Base-by-base conservation (phyloP, 2,329 filamentous ascomycete species). In the Trichoderma brevicompactum region DNA sequence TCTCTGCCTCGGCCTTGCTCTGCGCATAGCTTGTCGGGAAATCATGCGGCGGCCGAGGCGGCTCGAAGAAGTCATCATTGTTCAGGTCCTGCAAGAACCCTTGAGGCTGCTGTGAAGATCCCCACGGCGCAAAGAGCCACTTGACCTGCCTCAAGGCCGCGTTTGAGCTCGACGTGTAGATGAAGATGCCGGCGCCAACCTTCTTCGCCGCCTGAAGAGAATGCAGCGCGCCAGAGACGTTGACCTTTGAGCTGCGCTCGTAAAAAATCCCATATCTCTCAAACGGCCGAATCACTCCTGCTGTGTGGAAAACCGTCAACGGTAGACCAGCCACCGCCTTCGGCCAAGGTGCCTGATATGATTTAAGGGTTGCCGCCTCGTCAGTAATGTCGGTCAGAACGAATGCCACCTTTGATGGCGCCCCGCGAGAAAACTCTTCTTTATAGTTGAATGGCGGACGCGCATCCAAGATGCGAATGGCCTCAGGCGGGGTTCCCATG, bases 291-390 rank as follows among this genome's bases (percentile, higher is more conserved):
- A 87, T 86, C 5, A 80, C 77, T 1, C 84, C 85, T 2, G 84
- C 85, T 0, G 81, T 86, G 74, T 87, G 85, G 70, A 84, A 85
- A 13, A 87, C 84, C 1, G 84, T 86, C 28, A 87, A 73, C 1
- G 84, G 83, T 3, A 81, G 75, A 5, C 72, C 53, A 5, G 79
- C 75, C 5, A 79, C 75, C 1, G 72, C 71, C 2, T 72, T 55
- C 2, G 78, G 75, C 85, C 85, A 87, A 5, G 80, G 76, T 23
- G 75, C 74, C 6, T 74, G 71, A 64, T 87, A 86, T 15, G 83
- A 83, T 0, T 74, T 75, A 7, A 73, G 66, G 0, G 83, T 80
- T 2, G 79, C 79, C 3, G 74, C 67, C 19, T 74, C 71, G 17
- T 83, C 82, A 3, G 81, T 79, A 69, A 87, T 83, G 70, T 87